Base-by-base conservation (phyloP, 257 asterid genomes). In the Primulina tabacum region DNA sequence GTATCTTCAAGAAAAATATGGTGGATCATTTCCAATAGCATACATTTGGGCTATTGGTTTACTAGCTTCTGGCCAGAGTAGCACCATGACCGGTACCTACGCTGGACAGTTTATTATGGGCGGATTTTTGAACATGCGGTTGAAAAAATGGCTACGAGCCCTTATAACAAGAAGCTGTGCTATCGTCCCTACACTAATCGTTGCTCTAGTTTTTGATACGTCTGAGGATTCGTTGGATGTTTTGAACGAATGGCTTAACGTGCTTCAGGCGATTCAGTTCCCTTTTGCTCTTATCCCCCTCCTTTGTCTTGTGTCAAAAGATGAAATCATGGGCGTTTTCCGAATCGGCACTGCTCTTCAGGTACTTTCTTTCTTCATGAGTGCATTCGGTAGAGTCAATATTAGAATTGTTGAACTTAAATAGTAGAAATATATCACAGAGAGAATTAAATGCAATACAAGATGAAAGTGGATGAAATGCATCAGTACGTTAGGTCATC, bases 21-120 rank as follows among this genome's bases (percentile, higher is more conserved):
- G 92, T 68, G 96, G 96, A 0, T 8, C 77, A 21, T 75, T 89
- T 66, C 96, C 96, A 8, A 87, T 89, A 72, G 62, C 86, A 12
- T 89, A 85, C 77, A 89, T 89, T 59, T 89, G 96, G 92, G 96
- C 92, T 30, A 82, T 89, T 29, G 96, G 96, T 4, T 72, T 89
- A 7, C 71, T 89, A 60, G 92, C 96, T 16, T 95, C 96, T 0
- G 95, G 96, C 5, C 96, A 89, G 77, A 89, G 96, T 73, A 89
- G 96, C 73, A 89, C 95, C 11, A 82, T 89, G 26, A 89, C 96
- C 0, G 96, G 96, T 14, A 89, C 96, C 1, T 89, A 89, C 9
- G 96, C 96, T 0, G 96, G 96, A 5, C 94, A 87, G 35, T 89
- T 89, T 57, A 89, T 89, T 2, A 89, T 87, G 94, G 96, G 94